Conservation (phyloP, 257 asterid species). For the Phtheirospermum japonicum region DNA sequence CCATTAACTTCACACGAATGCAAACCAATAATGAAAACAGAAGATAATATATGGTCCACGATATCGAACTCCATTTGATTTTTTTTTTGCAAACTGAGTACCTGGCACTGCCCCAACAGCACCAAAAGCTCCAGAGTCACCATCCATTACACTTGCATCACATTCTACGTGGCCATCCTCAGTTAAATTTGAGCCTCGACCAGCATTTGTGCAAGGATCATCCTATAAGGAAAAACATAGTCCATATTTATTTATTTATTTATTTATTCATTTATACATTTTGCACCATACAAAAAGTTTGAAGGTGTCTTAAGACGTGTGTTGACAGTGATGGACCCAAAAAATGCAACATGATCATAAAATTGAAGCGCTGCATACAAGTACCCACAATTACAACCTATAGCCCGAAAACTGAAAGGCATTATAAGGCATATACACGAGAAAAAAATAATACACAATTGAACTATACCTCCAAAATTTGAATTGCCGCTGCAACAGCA, state of each 20-base stretch:
- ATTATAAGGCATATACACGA: conserved; percentile 17
- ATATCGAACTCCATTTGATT: conserved; percentile 5
- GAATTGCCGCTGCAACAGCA: conserved; percentile 84
- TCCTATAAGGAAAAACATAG: conserved; percentile 52
- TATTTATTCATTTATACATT: no score
- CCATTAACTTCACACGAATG: conserved; percentile 61
- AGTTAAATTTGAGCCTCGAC: conserved; percentile 89
- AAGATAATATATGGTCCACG: conserved; percentile 22
- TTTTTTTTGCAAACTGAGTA: conserved; percentile 27
- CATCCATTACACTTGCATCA: conserved; percentile 97
- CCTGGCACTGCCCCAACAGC: conserved; percentile 99
- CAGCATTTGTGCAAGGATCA: conserved; percentile 94
- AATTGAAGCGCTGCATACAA: conserved; percentile 3
- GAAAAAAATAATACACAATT: not conserved
- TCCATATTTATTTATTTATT: not conserved
- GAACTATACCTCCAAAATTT: conserved; percentile 71
- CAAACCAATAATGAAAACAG: conserved; percentile 40
- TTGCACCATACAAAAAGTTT: not conserved
- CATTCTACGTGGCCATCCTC: conserved; percentile 93
- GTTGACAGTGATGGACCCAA: not conserved
- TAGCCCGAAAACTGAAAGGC: not conserved
- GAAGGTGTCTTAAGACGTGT: conserved; percentile 21
- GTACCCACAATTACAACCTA: not conserved
- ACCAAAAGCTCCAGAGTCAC: conserved; percentile 81
- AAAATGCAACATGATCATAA: not conserved